A percentile compares a stretch with the other conserved stretches of the same genome.
Conservation (phyloP, 2,329 filamentous ascomycete species). For the Aspergillus floridensis region DNA sequence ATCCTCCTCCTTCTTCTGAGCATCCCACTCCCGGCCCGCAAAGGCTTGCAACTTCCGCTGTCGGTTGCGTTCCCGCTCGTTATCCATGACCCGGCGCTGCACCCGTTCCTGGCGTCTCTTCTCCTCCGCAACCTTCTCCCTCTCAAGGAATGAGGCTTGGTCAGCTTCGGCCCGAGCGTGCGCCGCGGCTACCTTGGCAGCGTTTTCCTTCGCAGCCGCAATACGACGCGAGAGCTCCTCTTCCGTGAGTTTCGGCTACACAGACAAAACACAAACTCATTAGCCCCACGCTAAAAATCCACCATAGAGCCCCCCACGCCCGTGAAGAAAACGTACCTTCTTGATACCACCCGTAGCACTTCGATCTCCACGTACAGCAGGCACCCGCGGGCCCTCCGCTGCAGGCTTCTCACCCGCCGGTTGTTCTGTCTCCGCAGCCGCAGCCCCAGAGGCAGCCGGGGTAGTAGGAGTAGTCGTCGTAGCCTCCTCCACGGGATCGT, state of each 20-base stretch:
- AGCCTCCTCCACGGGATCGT: constrained; percentile 11
- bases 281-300: too few species aligned
- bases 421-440: constrained; percentile 17
- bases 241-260: constrained; percentile 61
- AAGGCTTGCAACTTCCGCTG: constrained; percentile 58
- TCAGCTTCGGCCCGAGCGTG: constrained; percentile 68
- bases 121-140: constrained; percentile 59
- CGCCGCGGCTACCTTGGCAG: constrained; percentile 57
- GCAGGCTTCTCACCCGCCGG: constrained; percentile 7
- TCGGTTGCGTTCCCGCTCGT: constrained; percentile 60
- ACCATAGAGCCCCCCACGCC: too few species aligned
- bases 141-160: constrained; percentile 60
- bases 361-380: constrained; percentile 55
- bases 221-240: constrained; percentile 62
- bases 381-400: constrained; percentile 31
- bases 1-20: constrained; percentile 58
- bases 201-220: constrained; percentile 60
- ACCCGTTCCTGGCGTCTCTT: constrained; percentile 52
- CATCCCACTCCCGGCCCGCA: constrained; percentile 61
- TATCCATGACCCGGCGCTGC: constrained; percentile 59
- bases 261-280: constrained; percentile 22
- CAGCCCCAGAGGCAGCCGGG: constrained; percentile 9
- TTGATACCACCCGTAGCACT: constrained; percentile 53
- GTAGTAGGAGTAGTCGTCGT: constrained; percentile 6
- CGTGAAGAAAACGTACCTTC: constrained; percentile 33